phyloP scores from a whole-genome alignment of 202 grass and related monocot species.

The Bolboschoenoplectus hybrid region DNA sequence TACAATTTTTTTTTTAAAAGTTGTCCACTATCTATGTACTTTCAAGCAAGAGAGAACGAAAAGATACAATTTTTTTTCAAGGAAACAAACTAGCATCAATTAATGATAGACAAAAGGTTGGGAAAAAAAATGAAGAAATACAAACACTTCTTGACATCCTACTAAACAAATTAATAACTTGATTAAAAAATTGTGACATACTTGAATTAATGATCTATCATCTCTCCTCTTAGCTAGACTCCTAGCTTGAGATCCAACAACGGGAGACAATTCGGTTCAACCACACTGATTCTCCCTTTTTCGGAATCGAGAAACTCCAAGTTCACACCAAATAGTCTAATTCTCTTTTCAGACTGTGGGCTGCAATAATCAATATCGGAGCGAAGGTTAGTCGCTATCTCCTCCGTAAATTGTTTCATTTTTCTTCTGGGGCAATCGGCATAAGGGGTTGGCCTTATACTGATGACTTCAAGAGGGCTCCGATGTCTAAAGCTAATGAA shows the following conservation, averaged over 20 bases:
- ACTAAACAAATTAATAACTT: not conserved
- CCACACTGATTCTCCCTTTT: not conserved
- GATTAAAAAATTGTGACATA: not conserved
- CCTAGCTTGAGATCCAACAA: constrained; percentile 38
- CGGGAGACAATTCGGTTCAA: constrained; percentile 21
- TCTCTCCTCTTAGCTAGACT: not conserved
- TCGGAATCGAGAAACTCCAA: constrained; percentile 24
- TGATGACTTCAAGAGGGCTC: constrained; percentile 1
- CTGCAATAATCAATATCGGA: constrained; percentile 29
- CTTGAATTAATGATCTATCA: constrained; percentile 27
- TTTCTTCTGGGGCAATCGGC: constrained; percentile 25
- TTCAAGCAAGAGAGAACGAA: not conserved
- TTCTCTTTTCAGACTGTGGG: constrained; percentile 17
- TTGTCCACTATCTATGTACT: not conserved
- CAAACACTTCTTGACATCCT: constrained; percentile 15
- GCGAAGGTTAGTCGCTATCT: not conserved
- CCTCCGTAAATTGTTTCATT: constrained; percentile 20
- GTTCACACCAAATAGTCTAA: constrained; percentile 37
- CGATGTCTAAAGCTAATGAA: constrained; percentile 35
- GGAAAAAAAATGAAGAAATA: not conserved
- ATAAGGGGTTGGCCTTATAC: constrained; percentile 18
- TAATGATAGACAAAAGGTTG: not conserved
- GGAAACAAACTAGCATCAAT: not conserved
- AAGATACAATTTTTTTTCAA: not conserved
- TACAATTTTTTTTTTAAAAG: not conserved